Percentiles rank a stretch among this genome's conserved stretches.
Evolutionary conservation across 805 yeast species (phyloP).

Genomic region (Candida sakaeoensis): DNA sequence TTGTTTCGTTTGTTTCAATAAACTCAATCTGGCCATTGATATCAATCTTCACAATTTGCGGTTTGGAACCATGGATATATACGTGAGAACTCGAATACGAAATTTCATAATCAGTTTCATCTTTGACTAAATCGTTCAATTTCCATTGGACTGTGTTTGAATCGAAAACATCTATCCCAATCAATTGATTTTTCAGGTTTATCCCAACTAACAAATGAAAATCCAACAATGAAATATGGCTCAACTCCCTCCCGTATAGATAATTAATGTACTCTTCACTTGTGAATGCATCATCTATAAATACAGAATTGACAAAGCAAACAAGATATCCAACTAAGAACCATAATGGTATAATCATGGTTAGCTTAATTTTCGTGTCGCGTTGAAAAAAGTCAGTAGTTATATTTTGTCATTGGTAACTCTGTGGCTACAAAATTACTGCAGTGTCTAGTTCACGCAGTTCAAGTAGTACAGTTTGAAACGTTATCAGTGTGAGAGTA

Average conservation of each 20-base stretch:
- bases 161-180: conserved; percentile 10
- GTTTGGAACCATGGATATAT: conserved; percentile 1
- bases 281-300: conserved; percentile 11
- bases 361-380: not conserved
- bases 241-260: conserved; percentile 8
- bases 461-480: too few species aligned
- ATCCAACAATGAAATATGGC: conserved; percentile 1
- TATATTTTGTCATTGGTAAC: too few species aligned
- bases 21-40: conserved; percentile 2
- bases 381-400: not conserved
- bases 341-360: conserved; percentile 6
- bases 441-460: too few species aligned
- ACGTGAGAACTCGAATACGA: not conserved
- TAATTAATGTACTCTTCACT: conserved; percentile 9
- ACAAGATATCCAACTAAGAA: not conserved
- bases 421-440: too few species aligned
- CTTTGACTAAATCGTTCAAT: conserved; percentile 3
- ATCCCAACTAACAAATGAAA: conserved; percentile 5
- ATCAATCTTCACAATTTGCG: conserved; percentile 8
- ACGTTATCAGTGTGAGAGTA: too few species aligned
- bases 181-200: conserved; percentile 7
- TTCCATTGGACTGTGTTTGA: conserved; percentile 9
- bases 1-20: conserved; percentile 2
- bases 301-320: conserved; percentile 3
- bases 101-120: not conserved